A percentile compares a stretch with the other conserved stretches of the same genome.
These are phyloP conservation scores for Penicillium freii DNA, from an alignment of 2,329 filamentous ascomycete species.

Conservation along the genomic window DNA sequence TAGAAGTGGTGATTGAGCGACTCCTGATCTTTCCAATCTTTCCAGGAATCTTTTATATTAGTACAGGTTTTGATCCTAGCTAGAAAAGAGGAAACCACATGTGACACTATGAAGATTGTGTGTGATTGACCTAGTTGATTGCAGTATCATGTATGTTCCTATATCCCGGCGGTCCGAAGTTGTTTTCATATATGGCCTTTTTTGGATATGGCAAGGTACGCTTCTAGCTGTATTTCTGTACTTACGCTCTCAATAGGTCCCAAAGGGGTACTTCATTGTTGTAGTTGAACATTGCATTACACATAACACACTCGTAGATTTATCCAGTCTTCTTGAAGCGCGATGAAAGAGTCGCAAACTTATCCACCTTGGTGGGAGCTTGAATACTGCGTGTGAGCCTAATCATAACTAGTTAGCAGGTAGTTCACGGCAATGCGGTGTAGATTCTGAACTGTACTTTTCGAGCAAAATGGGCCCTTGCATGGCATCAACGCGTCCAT, in stretches of 20 bases:
- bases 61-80: neutral
- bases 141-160: neutral
- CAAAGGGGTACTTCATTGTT: neutral
- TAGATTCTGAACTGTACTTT: constrained; percentile 60
- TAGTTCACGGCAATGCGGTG: neutral
- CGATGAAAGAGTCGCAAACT: constrained; percentile 70
- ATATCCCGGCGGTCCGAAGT: neutral
- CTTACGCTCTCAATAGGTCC: neutral
- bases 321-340: constrained; percentile 61
- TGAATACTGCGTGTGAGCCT: constrained; percentile 66
- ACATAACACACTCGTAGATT: constrained; percentile 28
- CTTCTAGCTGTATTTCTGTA: neutral
- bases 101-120: neutral
- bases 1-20: constrained; percentile 7
- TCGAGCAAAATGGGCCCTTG: constrained; percentile 88
- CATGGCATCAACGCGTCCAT: constrained; percentile 84
- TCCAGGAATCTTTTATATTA: neutral
- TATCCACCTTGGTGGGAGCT: constrained; percentile 59
- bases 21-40: neutral
- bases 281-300: neutral
- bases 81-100: neutral
- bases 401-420: constrained; percentile 20
- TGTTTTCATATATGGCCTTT: neutral
- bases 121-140: neutral
- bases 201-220: neutral